Evolutionary conservation across 371 early-diverging fungal genomes (phyloP), one percentile per base, ranked within the genome.

Genomic region (Parasitella parasitica): DNA sequence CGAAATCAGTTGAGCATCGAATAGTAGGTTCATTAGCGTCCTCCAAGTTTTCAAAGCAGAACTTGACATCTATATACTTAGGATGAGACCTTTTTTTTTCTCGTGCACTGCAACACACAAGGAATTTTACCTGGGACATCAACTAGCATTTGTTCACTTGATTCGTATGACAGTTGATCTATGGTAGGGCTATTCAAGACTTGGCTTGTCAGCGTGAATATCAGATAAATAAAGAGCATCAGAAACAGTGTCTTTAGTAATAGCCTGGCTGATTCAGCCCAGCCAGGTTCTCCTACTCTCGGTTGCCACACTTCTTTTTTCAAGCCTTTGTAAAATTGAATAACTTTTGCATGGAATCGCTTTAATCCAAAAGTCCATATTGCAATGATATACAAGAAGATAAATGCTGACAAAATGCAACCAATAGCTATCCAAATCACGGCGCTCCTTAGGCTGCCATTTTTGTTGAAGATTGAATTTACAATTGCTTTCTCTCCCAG

Each of bases 251-350:
- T 27, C 26, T 64, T 60, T 1, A 61, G 46, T 13, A 61, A 24
- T 15, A 69, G 48, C 22, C 69, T 56, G 12, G 57, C 52, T 18
- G 65, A 38, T 26, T 69, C 69, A 46, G 65, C 61, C 69, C 69
- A 69, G 13, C 61, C 38, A 2, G 69, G 69, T 34, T 69, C 69
- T 6, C 69, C 69, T 20, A 65, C 27, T 37, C 69, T 65, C 38
- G 66, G 66, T 26, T 52, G 55, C 61, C 59, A 65, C 24, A 54
- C 27, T n/a, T 51, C 58, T 6, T 26, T 48, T 30, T 56, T 55
- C 11, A 57, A 16, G 6, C 37, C 38, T 48, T 26, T 30, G 4
- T 53, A 34, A 4, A 28, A 38, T 9, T 8, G 27, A 6, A 12
- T 24, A 16, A 57, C 22, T 22, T 49, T 54, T 3, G 18, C 5